Base-by-base conservation (phyloP, 1,284 basidiomycete species). In the Sporisorium iseilematis-ciliati region DNA sequence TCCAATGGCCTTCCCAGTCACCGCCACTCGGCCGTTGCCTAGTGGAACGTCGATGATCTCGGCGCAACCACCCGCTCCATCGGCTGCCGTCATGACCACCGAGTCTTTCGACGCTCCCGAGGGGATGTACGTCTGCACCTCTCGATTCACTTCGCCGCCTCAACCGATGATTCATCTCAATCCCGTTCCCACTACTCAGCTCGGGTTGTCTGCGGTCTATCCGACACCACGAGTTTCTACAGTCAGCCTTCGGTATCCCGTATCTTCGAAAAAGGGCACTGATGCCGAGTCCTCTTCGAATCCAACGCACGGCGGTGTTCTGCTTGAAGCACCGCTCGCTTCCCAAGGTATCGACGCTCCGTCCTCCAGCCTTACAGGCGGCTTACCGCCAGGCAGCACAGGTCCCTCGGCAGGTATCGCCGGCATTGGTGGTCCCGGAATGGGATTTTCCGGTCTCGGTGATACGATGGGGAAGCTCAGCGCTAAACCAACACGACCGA, bases 401-500 rank as follows among this genome's bases (percentile, higher is more conserved):
- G 77, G 77, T 11, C 75, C 75, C 4, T 55, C 70, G 2, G 59
- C 72, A 4, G 77, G 74, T 14, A 74, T 79, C 23, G 65, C 74
- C 29, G 67, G 65, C 42, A 72, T 75, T 21, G 74, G 73, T 21
- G 73, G 67, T 8, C 49, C 64, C 2, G 73, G 64, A 8, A 75
- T 75, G 73, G 67, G 73, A 40, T 75, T 75, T 23, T 63, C 67
- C 8, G 73, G 72, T 50, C 65, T 75, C 10, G 67, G 68, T n/a
- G 58, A 73, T 12, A 70, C 61, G 23, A 77, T 75, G 68, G 75
- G 73, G 58, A 63, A 49, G 38, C 61, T 78, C 29, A 65, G 63
- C 33, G 45, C 68, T 21, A 78, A 79, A n/a, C 63, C 66, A 1
- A 58, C 90, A 8, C 88, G 92, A 42, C 93, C 94, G 21, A 95